These are phyloP conservation scores for Ogataea wickerhamii DNA, from an alignment of 805 yeast species.

Conservation along the genomic window DNA sequence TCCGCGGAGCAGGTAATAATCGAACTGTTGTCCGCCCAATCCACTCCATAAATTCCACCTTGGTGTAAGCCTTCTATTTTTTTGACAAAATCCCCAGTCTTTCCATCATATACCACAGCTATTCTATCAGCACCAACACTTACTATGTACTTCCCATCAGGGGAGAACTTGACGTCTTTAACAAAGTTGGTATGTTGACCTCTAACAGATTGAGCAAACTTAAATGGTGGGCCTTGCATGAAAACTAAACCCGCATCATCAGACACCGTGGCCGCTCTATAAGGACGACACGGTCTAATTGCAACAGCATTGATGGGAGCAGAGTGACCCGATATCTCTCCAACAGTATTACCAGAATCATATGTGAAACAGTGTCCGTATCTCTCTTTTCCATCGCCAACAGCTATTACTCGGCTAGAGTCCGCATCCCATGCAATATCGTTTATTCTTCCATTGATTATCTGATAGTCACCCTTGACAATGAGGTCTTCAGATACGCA, in stretches of 20 bases:
- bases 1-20: conserved; percentile 88
- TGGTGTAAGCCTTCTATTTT: conserved; percentile 52
- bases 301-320: conserved; percentile 79
- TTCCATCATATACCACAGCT: conserved; percentile 79
- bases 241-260: conserved; percentile 86
- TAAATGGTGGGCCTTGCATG: conserved; percentile 91
- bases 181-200: conserved; percentile 75
- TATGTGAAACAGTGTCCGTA: conserved; percentile 90
- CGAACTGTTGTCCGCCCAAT: conserved; percentile 60
- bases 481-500: conserved; percentile 49
- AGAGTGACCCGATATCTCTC: conserved; percentile 92
- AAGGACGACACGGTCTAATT: conserved; percentile 83
- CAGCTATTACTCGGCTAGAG: conserved; percentile 80
- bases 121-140: conserved; percentile 84
- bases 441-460: conserved; percentile 75
- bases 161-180: conserved; percentile 77
- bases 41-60: conserved; percentile 78
- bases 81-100: conserved; percentile 69
- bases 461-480: conserved; percentile 71
- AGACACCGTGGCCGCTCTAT: conserved; percentile 87
- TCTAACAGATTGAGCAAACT: conserved; percentile 69
- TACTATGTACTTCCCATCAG: conserved; percentile 70
- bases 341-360: conserved; percentile 96
- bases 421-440: conserved; percentile 94
- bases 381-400: conserved; percentile 88